Conservation (phyloP, 148 eudicot genomes). For the Rhododendron ferrugineum region DNA sequence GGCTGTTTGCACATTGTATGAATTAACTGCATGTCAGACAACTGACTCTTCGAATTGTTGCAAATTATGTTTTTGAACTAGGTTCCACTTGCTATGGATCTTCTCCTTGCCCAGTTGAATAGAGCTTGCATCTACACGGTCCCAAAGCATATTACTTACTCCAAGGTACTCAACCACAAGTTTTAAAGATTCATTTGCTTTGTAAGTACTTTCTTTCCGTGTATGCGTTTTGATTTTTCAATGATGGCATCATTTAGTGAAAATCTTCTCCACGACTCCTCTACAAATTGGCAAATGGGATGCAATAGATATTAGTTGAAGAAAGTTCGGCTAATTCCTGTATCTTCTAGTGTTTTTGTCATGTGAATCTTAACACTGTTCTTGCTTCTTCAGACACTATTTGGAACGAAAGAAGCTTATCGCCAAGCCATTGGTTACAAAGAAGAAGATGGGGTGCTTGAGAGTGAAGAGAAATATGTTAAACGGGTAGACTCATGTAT, state of each 20-base stretch:
- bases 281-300: neutral
- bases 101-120: conserved; percentile 72
- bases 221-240: neutral
- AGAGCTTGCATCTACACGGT: conserved; percentile 79
- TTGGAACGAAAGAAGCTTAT: conserved; percentile 48
- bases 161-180: conserved; percentile 40
- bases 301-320: neutral
- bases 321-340: neutral
- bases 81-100: conserved; percentile 78
- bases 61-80: conserved; percentile 21
- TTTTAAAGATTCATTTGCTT: neutral
- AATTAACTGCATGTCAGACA: neutral
- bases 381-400: conserved; percentile 39
- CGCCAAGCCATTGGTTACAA: conserved; percentile 62
- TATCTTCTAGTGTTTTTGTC: neutral
- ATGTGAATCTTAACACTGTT: neutral
- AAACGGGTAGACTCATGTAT: conserved; percentile 50
- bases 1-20: neutral
- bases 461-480: conserved; percentile 49
- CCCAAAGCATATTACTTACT: conserved; percentile 70
- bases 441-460: conserved; percentile 63
- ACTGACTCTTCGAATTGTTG: neutral
- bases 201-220: neutral
- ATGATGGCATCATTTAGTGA: neutral
- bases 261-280: neutral